Evolutionary conservation across 208 protist species (phyloP), one percentile per base, ranked within the genome.

Genomic region (Acanthamoeba lenticulata): DNA sequence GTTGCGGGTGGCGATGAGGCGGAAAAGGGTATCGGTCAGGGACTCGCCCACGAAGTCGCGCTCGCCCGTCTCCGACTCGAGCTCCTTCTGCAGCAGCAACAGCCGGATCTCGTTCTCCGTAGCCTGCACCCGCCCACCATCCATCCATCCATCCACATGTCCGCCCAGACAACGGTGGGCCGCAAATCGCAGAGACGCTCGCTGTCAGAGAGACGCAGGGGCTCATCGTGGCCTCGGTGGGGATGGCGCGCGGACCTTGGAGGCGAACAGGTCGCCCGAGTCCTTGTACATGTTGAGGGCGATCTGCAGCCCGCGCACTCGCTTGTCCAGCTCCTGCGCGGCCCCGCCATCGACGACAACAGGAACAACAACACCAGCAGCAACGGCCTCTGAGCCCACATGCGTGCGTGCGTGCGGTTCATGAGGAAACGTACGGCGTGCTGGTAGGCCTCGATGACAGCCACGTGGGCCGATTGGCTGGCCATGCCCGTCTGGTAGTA

Each of bases 71-170:
- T 49, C 55, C 24, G 44, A 19, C 86, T 96, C 92, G 27, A 96
- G 77, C 29, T 96, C 95, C 29, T 40, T 72, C 32, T 96, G 95
- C 24, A 72, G 3, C n/a, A 79, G 40, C 29, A 93, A 55, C 60
- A 96, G 94, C 29, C 88, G 13, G 40, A 95, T 44, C 44, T 96
- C 62, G 32, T 94, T 95, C n/a, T 96, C 91, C 13, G 65, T 94
- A 4, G 79, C 83, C 94, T 95, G 81, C 36, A n/a, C 15, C 21
- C 29, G 15, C 2, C 0, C 27, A 81, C 86, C 9, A 65, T 81
- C 44, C 32, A 79, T 24, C 36, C 24, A 24, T 85, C 74, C 27
- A 24, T 9, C 24, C 83, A 24, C 27, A 96, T 79, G 7, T 92
- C 49, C n/a, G 94, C 47, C 11, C 40, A 94, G 29, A 95, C n/a